Percentiles rank a stretch among this genome's conserved stretches.
These are phyloP conservation scores for Fragilariopsis cylindrus DNA, from an alignment of 108 stramenopile genomes.

Conservation along the genomic window DNA sequence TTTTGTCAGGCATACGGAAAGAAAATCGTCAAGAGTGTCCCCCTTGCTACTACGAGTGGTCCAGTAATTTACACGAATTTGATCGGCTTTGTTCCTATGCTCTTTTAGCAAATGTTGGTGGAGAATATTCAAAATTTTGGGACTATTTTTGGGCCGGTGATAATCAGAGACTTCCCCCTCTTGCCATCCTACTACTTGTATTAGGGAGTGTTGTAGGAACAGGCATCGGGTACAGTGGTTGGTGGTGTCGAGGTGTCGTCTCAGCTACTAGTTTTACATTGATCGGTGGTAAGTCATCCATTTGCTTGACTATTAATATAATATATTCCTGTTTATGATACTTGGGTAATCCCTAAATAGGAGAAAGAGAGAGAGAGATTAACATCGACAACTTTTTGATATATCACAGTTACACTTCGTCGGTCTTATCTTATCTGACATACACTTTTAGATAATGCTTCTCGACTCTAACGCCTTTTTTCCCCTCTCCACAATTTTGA, in stretches of 20 bases:
- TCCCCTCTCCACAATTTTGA: neutral
- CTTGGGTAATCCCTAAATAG: too few relatives aligned
- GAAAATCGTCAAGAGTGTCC: constrained; percentile 72
- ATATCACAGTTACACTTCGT: too few relatives aligned
- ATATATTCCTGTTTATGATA: too few relatives aligned
- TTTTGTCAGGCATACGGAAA: constrained; percentile 73
- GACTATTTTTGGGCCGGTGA: constrained; percentile 27
- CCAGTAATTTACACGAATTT: constrained; percentile 91
- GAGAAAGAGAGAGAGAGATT: too few relatives aligned
- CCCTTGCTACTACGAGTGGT: constrained; percentile 77
- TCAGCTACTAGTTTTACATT: constrained; percentile 83
- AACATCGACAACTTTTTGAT: too few relatives aligned
- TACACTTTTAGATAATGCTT: neutral
- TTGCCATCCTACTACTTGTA: constrained; percentile 44
- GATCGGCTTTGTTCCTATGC: constrained; percentile 80
- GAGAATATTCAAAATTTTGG: constrained; percentile 59
- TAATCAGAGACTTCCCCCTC: constrained; percentile 37
- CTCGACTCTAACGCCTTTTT: neutral
- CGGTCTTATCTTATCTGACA: neutral
- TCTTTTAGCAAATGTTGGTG: constrained; percentile 71
- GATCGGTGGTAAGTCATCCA: constrained; percentile 52
- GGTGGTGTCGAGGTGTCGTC: constrained; percentile 84
- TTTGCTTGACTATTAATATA: too few relatives aligned
- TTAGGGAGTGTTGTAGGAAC: constrained; percentile 81
- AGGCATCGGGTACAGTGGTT: constrained; percentile 86